phyloP scores from a whole-genome alignment of 1,284 basidiomycete species.

The Inonotus hispidus region DNA sequence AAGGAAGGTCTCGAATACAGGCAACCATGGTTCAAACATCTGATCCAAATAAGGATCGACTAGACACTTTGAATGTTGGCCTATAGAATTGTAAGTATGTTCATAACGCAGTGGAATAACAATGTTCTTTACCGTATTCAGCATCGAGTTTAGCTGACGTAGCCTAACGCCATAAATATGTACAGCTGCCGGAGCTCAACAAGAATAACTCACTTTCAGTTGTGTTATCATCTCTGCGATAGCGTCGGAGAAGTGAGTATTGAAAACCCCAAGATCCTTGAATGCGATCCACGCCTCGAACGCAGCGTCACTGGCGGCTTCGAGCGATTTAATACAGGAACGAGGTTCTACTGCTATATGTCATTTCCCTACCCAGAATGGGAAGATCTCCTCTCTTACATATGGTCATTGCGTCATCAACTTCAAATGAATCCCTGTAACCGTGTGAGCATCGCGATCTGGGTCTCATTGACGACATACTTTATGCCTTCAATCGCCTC shows the following conservation, averaged over 20 bases:
- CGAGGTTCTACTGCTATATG: not conserved
- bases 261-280: not conserved
- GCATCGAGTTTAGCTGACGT: not conserved
- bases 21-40: not conserved
- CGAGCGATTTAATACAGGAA: not conserved
- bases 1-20: not conserved
- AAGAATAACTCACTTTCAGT: not conserved
- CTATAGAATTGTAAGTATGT: not conserved
- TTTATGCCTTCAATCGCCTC: not conserved
- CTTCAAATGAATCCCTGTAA: not conserved
- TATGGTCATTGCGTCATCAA: not conserved
- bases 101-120: not conserved
- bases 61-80: not conserved
- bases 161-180: not conserved
- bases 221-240: not conserved
- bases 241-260: not conserved
- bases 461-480: not conserved
- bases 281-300: not conserved
- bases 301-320: not conserved
- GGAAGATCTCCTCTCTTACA: not conserved
- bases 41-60: not conserved
- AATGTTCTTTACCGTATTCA: constrained; percentile 1
- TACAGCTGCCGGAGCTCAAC: not conserved
- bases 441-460: not conserved
- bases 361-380: not conserved